Evolutionary conservation across 2,329 filamentous ascomycete genomes (phyloP).

Genomic region (Cladosporium velox): DNA sequence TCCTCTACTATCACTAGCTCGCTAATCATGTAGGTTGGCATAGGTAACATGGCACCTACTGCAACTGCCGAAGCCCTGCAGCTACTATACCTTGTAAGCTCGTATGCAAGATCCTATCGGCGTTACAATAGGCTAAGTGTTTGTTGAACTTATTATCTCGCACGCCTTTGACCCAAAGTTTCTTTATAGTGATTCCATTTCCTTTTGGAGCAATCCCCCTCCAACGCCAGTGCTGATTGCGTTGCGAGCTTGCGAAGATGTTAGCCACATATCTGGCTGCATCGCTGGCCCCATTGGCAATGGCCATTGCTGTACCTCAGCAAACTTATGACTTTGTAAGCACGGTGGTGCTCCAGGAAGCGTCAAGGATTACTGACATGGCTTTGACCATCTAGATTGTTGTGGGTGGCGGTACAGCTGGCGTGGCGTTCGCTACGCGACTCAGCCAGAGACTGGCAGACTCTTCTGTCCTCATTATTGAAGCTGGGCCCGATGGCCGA

Average conservation of each 20-base stretch:
- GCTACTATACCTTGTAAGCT: background rate
- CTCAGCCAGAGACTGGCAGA: conserved; percentile 28
- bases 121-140: background rate
- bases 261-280: background rate
- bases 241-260: background rate
- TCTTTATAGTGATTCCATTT: background rate
- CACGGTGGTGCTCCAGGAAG: no score
- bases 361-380: background rate
- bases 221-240: background rate
- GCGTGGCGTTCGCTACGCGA: conserved; percentile 28
- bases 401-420: conserved; percentile 31
- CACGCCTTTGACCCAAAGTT: background rate
- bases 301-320: background rate
- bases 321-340: conserved; percentile 17
- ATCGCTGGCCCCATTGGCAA: background rate
- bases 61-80: background rate
- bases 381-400: conserved; percentile 26
- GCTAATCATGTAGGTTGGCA: background rate
- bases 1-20: background rate
- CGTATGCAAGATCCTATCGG: background rate
- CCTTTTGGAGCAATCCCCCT: background rate
- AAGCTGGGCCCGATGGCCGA: conserved; percentile 28
- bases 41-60: background rate
- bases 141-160: background rate
- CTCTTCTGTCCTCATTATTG: conserved; percentile 27